Conservation (phyloP, 169 alveolate genomes). For the Cryptosporidium sp. region DNA sequence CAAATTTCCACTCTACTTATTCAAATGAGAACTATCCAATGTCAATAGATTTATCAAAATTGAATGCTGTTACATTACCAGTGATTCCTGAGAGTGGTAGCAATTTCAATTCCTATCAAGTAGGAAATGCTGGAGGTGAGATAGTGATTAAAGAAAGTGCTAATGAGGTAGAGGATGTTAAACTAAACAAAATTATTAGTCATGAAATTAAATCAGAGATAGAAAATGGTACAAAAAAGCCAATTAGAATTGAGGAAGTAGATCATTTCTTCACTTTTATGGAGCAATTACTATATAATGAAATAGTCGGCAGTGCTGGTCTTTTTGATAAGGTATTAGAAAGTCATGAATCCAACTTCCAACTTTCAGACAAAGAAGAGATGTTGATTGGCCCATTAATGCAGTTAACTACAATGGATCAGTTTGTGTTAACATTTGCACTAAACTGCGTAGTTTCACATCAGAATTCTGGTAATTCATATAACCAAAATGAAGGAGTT, state of each 20-base stretch:
- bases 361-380: constrained; percentile 25
- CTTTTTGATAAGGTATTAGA: constrained; percentile 28
- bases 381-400: constrained; percentile 37
- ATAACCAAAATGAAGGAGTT: constrained; percentile 20
- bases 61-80: constrained; percentile 13
- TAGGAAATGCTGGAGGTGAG: background rate
- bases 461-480: constrained; percentile 7
- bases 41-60: constrained; percentile 50
- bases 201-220: background rate
- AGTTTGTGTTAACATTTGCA: constrained; percentile 59
- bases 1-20: constrained; percentile 72
- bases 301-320: constrained; percentile 17
- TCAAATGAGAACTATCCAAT: constrained; percentile 73
- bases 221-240: background rate
- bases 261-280: constrained; percentile 51
- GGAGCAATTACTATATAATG: constrained; percentile 58
- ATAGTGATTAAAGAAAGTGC: background rate
- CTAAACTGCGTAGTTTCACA: constrained; percentile 41
- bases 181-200: background rate
- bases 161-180: background rate
- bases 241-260: constrained; percentile 20
- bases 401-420: constrained; percentile 56
- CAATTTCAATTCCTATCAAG: constrained; percentile 15
- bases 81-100: constrained; percentile 28
- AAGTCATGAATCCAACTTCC: constrained; percentile 24